Percentiles rank a stretch among this genome's conserved stretches.
phyloP scores from a whole-genome alignment of 768 basidiomycete genomes.

The Naematelia aurantialba region DNA sequence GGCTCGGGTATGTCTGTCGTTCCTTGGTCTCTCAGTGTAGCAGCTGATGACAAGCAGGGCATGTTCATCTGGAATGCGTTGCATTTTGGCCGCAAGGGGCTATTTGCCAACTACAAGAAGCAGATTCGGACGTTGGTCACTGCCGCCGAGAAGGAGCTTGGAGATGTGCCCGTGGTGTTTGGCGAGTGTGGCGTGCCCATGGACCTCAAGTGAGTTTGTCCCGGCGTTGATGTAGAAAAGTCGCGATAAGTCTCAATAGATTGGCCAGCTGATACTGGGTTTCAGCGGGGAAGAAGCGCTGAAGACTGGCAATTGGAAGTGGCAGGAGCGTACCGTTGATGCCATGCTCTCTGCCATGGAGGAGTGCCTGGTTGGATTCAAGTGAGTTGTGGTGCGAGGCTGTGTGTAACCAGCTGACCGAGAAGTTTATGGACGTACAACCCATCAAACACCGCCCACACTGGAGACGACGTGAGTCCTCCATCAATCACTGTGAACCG shows the following conservation, averaged over 20 bases:
- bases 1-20: constrained; percentile 61
- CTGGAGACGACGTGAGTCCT: constrained; percentile 60
- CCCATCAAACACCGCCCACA: constrained; percentile 70
- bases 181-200: constrained; percentile 95
- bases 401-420: not conserved
- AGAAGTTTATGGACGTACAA: constrained; percentile 91
- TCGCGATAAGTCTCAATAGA: not conserved
- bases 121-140: constrained; percentile 79
- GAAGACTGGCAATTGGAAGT: constrained; percentile 65
- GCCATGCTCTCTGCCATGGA: constrained; percentile 82
- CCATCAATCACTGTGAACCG: not conserved
- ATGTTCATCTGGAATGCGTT: constrained; percentile 75
- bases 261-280: not conserved
- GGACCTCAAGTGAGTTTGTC: constrained; percentile 78
- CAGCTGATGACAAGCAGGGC: constrained; percentile 57
- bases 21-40: not conserved
- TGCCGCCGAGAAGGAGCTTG: constrained; percentile 64
- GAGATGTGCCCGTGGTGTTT: constrained; percentile 77
- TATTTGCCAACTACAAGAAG: constrained; percentile 71
- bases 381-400: constrained; percentile 57
- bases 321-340: constrained; percentile 92
- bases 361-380: constrained; percentile 71
- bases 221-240: not conserved
- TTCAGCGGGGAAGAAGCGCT: constrained; percentile 69
- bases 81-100: constrained; percentile 82